Evolutionary conservation across 2,329 filamentous ascomycete species (phyloP), one percentile per base, ranked within the genome.

Genomic region (Aureobasidium vineae): DNA sequence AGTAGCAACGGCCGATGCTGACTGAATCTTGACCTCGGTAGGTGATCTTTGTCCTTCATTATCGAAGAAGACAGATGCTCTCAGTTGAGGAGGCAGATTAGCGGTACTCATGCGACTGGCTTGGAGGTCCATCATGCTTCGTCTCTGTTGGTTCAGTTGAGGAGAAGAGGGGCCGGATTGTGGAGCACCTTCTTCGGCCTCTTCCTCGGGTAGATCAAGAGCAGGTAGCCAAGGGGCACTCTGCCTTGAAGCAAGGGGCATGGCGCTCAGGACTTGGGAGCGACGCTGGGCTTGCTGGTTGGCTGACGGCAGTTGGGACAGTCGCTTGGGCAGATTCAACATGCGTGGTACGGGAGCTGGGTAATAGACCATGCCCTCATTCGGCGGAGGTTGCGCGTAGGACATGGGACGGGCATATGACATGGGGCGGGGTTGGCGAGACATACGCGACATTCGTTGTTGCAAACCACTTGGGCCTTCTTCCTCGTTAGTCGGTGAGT

Each of bases 51-150:
- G 66, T 16, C 45, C 41, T 26, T 41, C 47, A 4, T 81, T 80
- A 67, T 98, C 93, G 73, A 98, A 98, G 78, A 91, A 98, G 33
- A 90, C 87, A 72, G 89, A 96, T n/a, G 95, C 95, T 68, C 94
- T 87, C 41, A 98, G 83, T 71, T 96, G 92, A 0, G 94, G 86
- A 2, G 94, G 92, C 16, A 97, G 76, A 59, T 84, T 83, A 19
- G 83, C 81, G 21, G 85, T 57, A 33, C 43, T 50, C 43, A 60
- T 50, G n/a, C 63, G 26, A 10, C 41, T 65, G 28, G 52, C n/a
- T 16, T 56, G 65, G 10, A 72, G 60, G 53, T 78, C 80, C 64
- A 76, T 72, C 59, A 76, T 73, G 68, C 75, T 78, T 67, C 74
- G 74, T 5, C 76, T 72, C 40, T 76, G 69, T 61, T 77, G 73